phyloP scores from a whole-genome alignment of 2,329 filamentous ascomycete genomes.

The Paradendryphiella salina region DNA sequence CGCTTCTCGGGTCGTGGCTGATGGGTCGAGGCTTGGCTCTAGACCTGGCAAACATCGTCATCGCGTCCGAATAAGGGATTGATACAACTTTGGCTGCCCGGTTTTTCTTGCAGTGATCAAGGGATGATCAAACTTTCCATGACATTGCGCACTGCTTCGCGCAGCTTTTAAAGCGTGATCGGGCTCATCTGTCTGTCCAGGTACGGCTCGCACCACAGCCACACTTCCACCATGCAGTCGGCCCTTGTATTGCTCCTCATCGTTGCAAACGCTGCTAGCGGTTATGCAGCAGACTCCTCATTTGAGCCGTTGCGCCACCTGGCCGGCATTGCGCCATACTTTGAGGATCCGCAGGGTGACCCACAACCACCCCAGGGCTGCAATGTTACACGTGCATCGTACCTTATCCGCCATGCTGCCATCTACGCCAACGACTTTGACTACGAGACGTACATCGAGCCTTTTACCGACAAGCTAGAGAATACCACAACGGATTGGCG shows the following conservation, averaged over 20 bases:
- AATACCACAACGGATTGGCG: conserved; percentile 64
- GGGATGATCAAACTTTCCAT: neutral
- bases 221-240: conserved; percentile 19
- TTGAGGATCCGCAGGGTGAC: conserved; percentile 54
- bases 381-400: conserved; percentile 55
- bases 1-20: conserved; percentile 3
- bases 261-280: conserved; percentile 32
- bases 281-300: conserved; percentile 36
- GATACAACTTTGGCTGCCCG: conserved; percentile 5
- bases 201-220: conserved; percentile 15
- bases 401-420: conserved; percentile 56
- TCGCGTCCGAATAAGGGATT: conserved; percentile 3
- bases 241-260: conserved; percentile 29
- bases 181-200: conserved; percentile 1
- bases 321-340: conserved; percentile 56
- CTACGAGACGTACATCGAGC: conserved; percentile 56
- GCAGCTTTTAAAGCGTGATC: conserved; percentile 6
- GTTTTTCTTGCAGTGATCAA: neutral
- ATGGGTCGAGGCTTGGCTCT: conserved; percentile 14
- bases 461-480: conserved; percentile 59
- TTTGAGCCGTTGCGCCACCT: conserved; percentile 57
- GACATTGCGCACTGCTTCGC: conserved; percentile 10
- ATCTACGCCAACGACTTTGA: conserved; percentile 59
- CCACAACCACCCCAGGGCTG: conserved; percentile 56
- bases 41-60: conserved; percentile 23